Base-by-base conservation (phyloP, 345 rosid genomes). In the Eucalyptus curtisii region DNA sequence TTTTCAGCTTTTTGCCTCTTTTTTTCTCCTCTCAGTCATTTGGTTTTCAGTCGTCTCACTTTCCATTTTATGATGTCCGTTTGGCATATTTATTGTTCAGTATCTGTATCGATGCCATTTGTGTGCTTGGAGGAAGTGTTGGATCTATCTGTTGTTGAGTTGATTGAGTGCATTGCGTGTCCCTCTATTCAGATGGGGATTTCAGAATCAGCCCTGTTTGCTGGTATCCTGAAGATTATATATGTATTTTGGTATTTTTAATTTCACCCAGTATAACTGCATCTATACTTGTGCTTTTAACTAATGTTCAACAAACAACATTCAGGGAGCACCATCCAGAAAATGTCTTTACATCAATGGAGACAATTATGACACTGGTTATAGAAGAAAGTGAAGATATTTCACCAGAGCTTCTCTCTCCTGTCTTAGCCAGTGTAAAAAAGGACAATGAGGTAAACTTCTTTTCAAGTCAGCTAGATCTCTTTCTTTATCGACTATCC, bases 381-480 rank as follows among this genome's bases (percentile, higher is more conserved):
- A 88, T 98, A 85, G 98, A 98, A 91, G 99, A 98, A 94, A 96
- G 99, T 89, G 99, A 98, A 93, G 99, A 98, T 64, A 93, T 97
- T 86, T 91, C 99, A 53, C 88, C 87, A 25, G 96, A 97, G 89
- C 93, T 97, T 86, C 96, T 98, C 86, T 93, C 94, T 86, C 98
- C 97, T 17, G 89, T 98, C 81, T 91, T 98, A 90, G 91, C 90
- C 85, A 86, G 92, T 91, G 91, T 95, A 66, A 95, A 90, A 92
- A 97, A 88, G 91, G 96, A 93, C 87, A 94, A 94, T 91, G 94
- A 93, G 99, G 99, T 97, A 37, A 42, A 82, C 6, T 40, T 17
- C n/a, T 49, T 45, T 82, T 8, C 84, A 87, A n/a, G 85, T 49
- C 49, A 57, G 37, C 71, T 37, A 33, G 24, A 85, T 47, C 86